phyloP scores from a whole-genome alignment of 2,329 filamentous ascomycete genomes.

The Lasiodiplodia gonubiensis region DNA sequence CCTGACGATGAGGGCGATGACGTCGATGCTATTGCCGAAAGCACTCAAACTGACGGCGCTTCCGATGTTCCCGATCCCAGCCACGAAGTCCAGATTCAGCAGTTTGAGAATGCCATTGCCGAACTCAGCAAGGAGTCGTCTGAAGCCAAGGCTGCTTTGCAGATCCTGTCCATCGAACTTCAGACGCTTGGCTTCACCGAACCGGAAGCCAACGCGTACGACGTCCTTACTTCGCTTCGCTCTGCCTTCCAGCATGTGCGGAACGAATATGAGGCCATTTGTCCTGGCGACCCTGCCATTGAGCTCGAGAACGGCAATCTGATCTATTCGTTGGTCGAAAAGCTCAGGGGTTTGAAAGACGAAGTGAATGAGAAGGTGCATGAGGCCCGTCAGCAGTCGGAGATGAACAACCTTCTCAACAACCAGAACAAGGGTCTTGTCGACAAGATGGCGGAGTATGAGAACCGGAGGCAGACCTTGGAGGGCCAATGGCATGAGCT shows the following conservation, averaged over 20 bases:
- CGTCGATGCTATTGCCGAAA: slow-evolving; percentile 15
- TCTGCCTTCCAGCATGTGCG: slow-evolving; percentile 50
- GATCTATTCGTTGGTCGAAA: slow-evolving; percentile 48
- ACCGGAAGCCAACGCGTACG: slow-evolving; percentile 39
- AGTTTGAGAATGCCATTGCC: slow-evolving; percentile 49
- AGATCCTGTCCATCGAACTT: slow-evolving; percentile 52
- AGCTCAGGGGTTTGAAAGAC: slow-evolving; percentile 40
- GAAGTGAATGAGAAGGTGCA: slow-evolving; percentile 42
- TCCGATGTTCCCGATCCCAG: slow-evolving; percentile 31
- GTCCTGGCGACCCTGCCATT: slow-evolving; percentile 46
- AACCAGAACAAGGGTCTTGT: slow-evolving; percentile 45
- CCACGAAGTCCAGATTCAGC: slow-evolving; percentile 38
- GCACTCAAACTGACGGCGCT: slow-evolving; percentile 30
- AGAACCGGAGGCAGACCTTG: slow-evolving; percentile 45
- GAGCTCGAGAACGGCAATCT: slow-evolving; percentile 48
- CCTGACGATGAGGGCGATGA: background rate
- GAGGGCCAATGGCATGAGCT: slow-evolving; percentile 45
- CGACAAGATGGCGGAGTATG: slow-evolving; percentile 42
- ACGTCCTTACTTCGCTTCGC: slow-evolving; percentile 49
- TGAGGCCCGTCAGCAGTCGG: slow-evolving; percentile 43
- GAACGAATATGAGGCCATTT: slow-evolving; percentile 46
- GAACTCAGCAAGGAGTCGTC: slow-evolving; percentile 46
- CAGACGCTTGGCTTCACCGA: slow-evolving; percentile 50
- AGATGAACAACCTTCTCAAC: slow-evolving; percentile 43
- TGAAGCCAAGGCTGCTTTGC: slow-evolving; percentile 48